Conservation (phyloP, 2,329 filamentous ascomycete species). For the Phialophora tarda region DNA sequence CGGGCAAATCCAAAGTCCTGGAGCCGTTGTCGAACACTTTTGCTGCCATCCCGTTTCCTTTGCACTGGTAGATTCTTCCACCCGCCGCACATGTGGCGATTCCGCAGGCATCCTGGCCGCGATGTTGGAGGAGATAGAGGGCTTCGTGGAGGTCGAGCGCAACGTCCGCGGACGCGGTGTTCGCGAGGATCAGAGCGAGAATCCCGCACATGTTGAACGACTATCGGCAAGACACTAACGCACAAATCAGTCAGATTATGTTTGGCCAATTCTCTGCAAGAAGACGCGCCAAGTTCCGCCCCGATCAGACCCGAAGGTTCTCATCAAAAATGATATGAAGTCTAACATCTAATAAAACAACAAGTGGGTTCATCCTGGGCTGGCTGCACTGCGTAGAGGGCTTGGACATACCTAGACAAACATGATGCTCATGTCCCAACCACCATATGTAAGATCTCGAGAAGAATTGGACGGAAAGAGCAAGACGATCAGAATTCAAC, state of each 20-base stretch:
- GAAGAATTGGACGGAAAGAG: neutral
- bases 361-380: constrained; percentile 49
- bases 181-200: constrained; percentile 65
- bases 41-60: constrained; percentile 85
- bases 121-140: constrained; percentile 74
- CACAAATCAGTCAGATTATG: constrained; percentile 16
- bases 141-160: constrained; percentile 72
- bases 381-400: neutral
- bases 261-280: neutral
- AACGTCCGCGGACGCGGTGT: constrained; percentile 58
- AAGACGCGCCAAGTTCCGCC: constrained; percentile 9
- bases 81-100: constrained; percentile 76
- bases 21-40: constrained; percentile 83
- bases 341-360: constrained; percentile 56
- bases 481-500: constrained; percentile 10
- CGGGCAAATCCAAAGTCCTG: constrained; percentile 74
- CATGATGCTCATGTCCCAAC: neutral
- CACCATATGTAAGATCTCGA: constrained; percentile 2
- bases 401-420: constrained; percentile 24
- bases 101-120: constrained; percentile 86
- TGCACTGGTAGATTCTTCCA: constrained; percentile 84
- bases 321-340: constrained; percentile 49
- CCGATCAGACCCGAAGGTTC: constrained; percentile 31
- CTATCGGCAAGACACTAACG: neutral
- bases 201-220: constrained; percentile 65